Conservation (phyloP, 2,329 filamentous ascomycete species). For the Ophiostoma sp. region DNA sequence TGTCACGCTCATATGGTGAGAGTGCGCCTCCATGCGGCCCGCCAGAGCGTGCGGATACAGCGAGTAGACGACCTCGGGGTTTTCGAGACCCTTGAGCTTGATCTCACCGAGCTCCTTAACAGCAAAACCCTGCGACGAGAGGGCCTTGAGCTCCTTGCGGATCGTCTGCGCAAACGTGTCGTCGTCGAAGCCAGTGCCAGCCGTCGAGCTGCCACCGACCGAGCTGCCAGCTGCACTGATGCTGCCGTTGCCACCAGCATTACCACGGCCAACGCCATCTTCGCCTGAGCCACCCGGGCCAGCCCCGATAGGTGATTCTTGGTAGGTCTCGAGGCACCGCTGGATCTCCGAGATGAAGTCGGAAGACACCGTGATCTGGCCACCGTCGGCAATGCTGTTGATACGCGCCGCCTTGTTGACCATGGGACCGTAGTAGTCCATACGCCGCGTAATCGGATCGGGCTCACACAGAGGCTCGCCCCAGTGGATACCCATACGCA, state of each 20-base stretch:
- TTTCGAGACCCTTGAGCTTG: constrained; percentile 95
- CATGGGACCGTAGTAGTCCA: constrained; percentile 99
- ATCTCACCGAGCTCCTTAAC: constrained; percentile 92
- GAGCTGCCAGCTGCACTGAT: not conserved
- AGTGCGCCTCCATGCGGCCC: constrained; percentile 73
- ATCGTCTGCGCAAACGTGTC: constrained; percentile 75
- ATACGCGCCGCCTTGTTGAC: constrained; percentile 96
- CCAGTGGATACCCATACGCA: constrained; percentile 97
- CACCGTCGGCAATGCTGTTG: constrained; percentile 89
- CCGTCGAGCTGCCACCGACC: constrained; percentile 38
- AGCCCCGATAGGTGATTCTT: constrained; percentile 64
- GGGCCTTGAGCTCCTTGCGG: constrained; percentile 79
- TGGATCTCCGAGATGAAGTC: constrained; percentile 98
- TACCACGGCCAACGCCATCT: not conserved
- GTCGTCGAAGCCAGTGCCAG: constrained; percentile 59
- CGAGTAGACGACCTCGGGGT: constrained; percentile 92
- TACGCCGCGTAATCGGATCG: constrained; percentile 93
- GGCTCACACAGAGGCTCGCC: constrained; percentile 91
- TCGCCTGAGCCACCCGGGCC: not conserved
- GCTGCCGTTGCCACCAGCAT: not conserved
- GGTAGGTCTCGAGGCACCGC: constrained; percentile 82
- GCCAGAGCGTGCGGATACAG: constrained; percentile 89
- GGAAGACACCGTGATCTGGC: constrained; percentile 93
- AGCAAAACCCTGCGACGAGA: constrained; percentile 91
- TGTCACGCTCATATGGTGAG: constrained; percentile 45